These are phyloP conservation scores for Salix udensis DNA, from an alignment of 345 rosid species.

Conservation along the genomic window DNA sequence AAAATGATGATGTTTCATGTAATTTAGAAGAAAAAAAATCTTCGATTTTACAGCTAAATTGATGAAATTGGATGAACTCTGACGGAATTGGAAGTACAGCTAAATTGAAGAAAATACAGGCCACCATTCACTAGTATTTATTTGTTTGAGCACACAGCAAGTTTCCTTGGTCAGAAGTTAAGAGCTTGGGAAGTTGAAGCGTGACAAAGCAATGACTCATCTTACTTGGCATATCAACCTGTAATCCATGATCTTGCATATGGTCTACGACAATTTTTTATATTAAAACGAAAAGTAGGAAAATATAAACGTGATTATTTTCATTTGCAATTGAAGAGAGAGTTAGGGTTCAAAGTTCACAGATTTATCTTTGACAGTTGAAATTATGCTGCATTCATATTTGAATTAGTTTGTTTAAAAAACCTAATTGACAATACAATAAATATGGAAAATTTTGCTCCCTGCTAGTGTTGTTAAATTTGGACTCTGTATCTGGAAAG, in stretches of 20 bases:
- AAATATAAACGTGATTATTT: background rate
- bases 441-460: background rate
- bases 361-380: background rate
- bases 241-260: background rate
- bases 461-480: no score
- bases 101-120: no score
- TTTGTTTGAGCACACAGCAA: no score
- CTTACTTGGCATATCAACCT: background rate
- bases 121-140: no score
- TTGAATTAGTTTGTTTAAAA: background rate
- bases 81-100: no score
- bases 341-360: background rate
- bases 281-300: background rate
- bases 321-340: background rate
- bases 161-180: background rate
- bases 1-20: no score
- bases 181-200: background rate
- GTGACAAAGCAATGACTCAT: conserved; percentile 3
- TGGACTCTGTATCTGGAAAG: no score
- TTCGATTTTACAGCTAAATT: no score
- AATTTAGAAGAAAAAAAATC: no score
- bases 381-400: background rate
- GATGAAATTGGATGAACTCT: no score
- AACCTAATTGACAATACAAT: background rate
- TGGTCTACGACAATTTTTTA: background rate